Base-by-base conservation (phyloP, 106 monocot species). In the Amphibolis antarctica region DNA sequence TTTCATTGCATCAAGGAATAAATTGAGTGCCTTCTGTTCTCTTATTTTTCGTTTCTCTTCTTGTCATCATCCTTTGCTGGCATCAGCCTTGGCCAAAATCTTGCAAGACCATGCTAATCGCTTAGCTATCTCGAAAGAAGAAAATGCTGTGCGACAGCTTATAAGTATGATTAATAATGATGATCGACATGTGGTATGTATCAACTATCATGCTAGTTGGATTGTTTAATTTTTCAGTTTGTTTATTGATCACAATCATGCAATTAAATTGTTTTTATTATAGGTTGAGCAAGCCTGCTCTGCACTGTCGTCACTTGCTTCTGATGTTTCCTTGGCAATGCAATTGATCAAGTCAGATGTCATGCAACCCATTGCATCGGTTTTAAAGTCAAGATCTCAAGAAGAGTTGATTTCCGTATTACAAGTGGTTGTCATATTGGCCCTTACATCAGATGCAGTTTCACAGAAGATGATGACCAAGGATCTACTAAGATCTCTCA, bases 91-190 rank as follows among this genome's bases (percentile, higher is more conserved):
- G 5, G 84, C 91, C 6, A 86, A 98, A 76, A 73, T 98, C 53
- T 75, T 91, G 80, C 73, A 91, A 79, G 96, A 98, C 71, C 86
- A 76, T 66, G 69, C 56, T 48, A 98, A 90, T 49, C 80, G 76
- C 63, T 49, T 91, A 62, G 90, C 89, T 20, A 87, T 91, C 42
- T 77, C 74, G 62, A 98, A 88, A 77, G 91, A 98, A 70, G 90
- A 91, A 76, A 98, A 87, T 87, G 90, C 96, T 46, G 65, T 87
- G 12, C 76, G 81, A 25, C 96, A 98, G 80, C 96, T 98, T 60
- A 91, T 98, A 75, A 98, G 91, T 69, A 98, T 98, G 96, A 90
- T 98, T 67, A 90, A 81, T 74, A 98, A 90, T 36, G 90, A 80
- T 48, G 69, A 86, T 62, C 86, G 66, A 11, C 91, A 90, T 80